Base-by-base conservation (phyloP, 768 basidiomycete species). In the Kwoniella pini region DNA sequence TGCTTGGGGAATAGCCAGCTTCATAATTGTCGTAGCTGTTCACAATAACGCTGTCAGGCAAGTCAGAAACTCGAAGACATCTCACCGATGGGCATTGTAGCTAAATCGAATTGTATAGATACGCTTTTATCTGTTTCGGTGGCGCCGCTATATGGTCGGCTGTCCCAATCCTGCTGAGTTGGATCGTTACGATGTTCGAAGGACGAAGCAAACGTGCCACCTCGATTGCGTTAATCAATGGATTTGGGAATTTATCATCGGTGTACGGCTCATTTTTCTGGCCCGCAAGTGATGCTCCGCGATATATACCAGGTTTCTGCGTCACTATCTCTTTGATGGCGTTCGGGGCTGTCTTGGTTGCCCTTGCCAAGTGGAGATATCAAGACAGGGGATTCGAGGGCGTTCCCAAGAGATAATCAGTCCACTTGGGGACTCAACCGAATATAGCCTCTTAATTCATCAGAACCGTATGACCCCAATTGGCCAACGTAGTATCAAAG, bases 191-290 rank as follows among this genome's bases (percentile, higher is more conserved):
- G 39, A 75, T 74, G 64, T 78, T 75, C 43, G 70, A 76, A 12
- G 75, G 75, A 11, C 57, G 72, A 19, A 73, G 75, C 63, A 74
- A 71, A 54, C 68, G 76, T 21, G 76, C 74, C 22, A 66, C 77
- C n/a, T 72, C 72, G 0, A 74, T 76, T 28, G 77, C 77, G 11
- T 24, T 77, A 13, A 72, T 78, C 57, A 78, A 75, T 49, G 72
- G 74, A n/a, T 59, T 77, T 48, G 77, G 74, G 61, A 75, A 74
- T 59, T 55, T 68, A 9, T 48, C 75, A 3, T 71, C 69, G 2
- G 64, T 75, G 4, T 79, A 76, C 64, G 77, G 77, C 12, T 70
- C 70, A n/a, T 77, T 76, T 67, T 64, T 79, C 62, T 77, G 78
- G 78, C 78, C 78, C 0, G 51, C 68, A 2, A 57, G 26, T 11